Base-by-base conservation (phyloP, 2,329 filamentous ascomycete species). In the Raffaelea arxii region DNA sequence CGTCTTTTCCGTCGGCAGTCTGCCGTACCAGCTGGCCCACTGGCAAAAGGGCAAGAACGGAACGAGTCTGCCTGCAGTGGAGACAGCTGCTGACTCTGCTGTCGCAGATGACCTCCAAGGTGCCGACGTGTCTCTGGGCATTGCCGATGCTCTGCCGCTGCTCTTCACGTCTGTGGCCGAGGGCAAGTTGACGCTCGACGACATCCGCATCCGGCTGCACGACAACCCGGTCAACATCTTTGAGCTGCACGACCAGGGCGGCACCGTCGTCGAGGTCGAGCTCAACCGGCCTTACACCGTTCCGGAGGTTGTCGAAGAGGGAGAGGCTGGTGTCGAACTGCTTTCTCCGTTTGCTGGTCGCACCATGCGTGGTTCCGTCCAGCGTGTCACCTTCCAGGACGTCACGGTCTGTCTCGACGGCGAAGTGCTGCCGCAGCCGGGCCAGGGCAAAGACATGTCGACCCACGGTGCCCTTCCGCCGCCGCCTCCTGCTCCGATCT, bases 161-260 rank as follows among this genome's bases (percentile, higher is more conserved):
- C 74, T 90, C 46, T 73, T 90, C 56, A 87, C 83, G 16, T 86
- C 85, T 44, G 84, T 89, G 43, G 71, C 80, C 4, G 83, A 89
- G 59, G 84, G 84, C 51, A 81, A 74, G 57, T 64, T 90, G 56
- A 86, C 81, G 4, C 65, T 89, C 30, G 83, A 89, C 25, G 84
- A 90, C 58, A 75, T 90, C 60, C 82, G 78, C 59, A 60, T 66
- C 46, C 78, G 82, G 37, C 72, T 90, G 41, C 84, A 89, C 60
- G 81, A 86, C 59, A 89, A 88, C 60, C 85, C 85, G 3, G 85
- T 84, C 68, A 76, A 77, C 59, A 89, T 90, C 56, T 90, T 90
- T 55, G 84, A 90, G 67, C 75, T 90, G 43, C 85, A 90, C 54
- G 85, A 90, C 55, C 85, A 90, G 64, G 65, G 75, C n/a, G 80